These are phyloP conservation scores for Elaeis oleifera DNA, from an alignment of 202 grass and related monocot genomes.

Conservation along the genomic window DNA sequence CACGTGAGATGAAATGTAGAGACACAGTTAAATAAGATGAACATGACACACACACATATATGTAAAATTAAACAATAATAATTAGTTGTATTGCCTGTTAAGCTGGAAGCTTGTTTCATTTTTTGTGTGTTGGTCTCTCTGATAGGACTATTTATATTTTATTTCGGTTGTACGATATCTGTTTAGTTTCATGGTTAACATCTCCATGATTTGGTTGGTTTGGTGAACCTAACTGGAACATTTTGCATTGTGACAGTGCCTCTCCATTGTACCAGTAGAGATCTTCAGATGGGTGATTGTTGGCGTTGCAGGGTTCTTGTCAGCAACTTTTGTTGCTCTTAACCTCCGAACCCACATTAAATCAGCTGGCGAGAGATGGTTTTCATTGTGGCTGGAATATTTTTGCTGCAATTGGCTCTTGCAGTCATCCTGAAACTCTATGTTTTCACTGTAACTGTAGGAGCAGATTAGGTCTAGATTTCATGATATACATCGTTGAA, in stretches of 20 bases:
- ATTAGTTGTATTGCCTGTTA: too few relatives aligned
- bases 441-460: constrained; percentile 95
- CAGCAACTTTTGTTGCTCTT: constrained; percentile 89
- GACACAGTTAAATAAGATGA: too few relatives aligned
- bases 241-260: constrained; percentile 38
- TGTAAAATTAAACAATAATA: too few relatives aligned
- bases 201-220: too few relatives aligned
- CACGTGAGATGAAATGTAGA: too few relatives aligned
- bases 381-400: constrained; percentile 91
- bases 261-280: constrained; percentile 95
- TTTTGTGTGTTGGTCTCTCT: too few relatives aligned
- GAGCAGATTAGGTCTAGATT: not conserved
- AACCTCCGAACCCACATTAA: constrained; percentile 92
- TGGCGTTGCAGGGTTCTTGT: constrained; percentile 86
- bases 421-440: constrained; percentile 93
- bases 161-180: too few relatives aligned
- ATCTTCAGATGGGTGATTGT: constrained; percentile 99
- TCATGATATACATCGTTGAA: too few relatives aligned
- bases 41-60: too few relatives aligned
- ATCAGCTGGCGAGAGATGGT: constrained; percentile 87
- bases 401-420: constrained; percentile 82
- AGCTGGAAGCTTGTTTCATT: too few relatives aligned
- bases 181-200: too few relatives aligned
- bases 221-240: not conserved
- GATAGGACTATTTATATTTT: too few relatives aligned